phyloP scores from a whole-genome alignment of 2,329 filamentous ascomycete species.

The Epichloe sylvatica region DNA sequence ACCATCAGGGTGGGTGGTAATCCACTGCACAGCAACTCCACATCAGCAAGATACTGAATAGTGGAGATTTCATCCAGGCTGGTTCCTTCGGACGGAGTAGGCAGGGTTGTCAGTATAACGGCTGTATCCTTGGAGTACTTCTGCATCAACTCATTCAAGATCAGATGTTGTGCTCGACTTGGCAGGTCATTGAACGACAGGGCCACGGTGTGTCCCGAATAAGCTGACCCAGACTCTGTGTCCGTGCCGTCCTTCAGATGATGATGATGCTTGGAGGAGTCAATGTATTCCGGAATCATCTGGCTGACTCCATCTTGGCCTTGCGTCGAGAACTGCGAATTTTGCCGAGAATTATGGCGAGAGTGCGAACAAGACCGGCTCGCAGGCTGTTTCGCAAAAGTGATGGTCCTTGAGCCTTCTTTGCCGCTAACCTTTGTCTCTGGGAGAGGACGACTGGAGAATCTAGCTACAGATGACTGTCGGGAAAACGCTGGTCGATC shows the following conservation, averaged over 20 bases:
- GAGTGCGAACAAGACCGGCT: constrained; percentile 8
- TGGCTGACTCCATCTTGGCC: constrained; percentile 23
- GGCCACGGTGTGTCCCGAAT: constrained; percentile 48
- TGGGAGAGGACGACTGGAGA: constrained; percentile 49
- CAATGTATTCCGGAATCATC: constrained; percentile 28
- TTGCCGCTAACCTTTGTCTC: constrained; percentile 42
- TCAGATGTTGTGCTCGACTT: constrained; percentile 70
- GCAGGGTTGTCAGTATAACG: constrained; percentile 71
- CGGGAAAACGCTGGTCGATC: constrained; percentile 26
- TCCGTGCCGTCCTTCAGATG: constrained; percentile 7
- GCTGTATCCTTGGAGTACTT: constrained; percentile 55
- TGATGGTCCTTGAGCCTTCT: constrained; percentile 44
- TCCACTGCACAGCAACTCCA: constrained; percentile 65
- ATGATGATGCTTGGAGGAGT: constrained; percentile 7
- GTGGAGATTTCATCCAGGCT: constrained; percentile 55
- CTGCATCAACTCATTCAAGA: constrained; percentile 71
- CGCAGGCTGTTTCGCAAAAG: constrained; percentile 37
- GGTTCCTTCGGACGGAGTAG: constrained; percentile 66
- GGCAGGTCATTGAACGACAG: constrained; percentile 79
- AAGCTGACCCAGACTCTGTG: constrained; percentile 26
- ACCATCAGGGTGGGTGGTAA: constrained; percentile 66
- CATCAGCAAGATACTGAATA: constrained; percentile 59
- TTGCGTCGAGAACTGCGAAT: constrained; percentile 20
- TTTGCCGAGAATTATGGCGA: constrained; percentile 18
- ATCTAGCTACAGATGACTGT: constrained; percentile 38